Conservation (phyloP, 192 early-diverging fungal species). For the Coemansia sp. region DNA sequence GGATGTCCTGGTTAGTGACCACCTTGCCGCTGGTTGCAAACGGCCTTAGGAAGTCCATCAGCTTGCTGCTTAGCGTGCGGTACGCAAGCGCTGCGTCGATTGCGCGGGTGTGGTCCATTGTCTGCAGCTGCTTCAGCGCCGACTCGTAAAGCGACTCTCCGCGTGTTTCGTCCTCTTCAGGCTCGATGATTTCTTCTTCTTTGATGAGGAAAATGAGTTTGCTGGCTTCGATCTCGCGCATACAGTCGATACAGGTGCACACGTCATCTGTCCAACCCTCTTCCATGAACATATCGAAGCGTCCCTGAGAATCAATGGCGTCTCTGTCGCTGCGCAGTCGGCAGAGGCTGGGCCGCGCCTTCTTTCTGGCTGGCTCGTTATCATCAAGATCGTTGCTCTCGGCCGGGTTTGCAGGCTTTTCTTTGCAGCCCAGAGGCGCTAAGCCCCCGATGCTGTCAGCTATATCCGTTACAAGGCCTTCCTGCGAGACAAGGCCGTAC, state of each 20-base stretch:
- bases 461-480: slow-evolving; percentile 14
- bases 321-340: slow-evolving; percentile 27
- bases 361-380: slow-evolving; percentile 20
- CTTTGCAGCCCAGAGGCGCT: neutral
- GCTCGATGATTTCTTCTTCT: slow-evolving; percentile 71
- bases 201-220: slow-evolving; percentile 57
- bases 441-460: neutral
- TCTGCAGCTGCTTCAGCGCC: slow-evolving; percentile 70
- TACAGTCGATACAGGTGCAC: slow-evolving; percentile 70
- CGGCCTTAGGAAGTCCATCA: slow-evolving; percentile 66
- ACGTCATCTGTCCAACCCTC: slow-evolving; percentile 74
- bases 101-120: slow-evolving; percentile 72
- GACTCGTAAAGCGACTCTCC: slow-evolving; percentile 72
- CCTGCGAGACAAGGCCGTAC: slow-evolving; percentile 21
- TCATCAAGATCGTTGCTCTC: neutral
- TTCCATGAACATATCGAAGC: slow-evolving; percentile 66
- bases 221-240: slow-evolving; percentile 48
- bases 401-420: neutral
- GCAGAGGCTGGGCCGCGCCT: slow-evolving; percentile 13
- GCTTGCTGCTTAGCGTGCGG: slow-evolving; percentile 63
- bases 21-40: slow-evolving; percentile 75
- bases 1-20: slow-evolving; percentile 73
- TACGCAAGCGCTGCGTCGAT: slow-evolving; percentile 81
- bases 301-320: slow-evolving; percentile 37
- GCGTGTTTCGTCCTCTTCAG: slow-evolving; percentile 73